Evolutionary conservation across 352 stramenopile species (phyloP), one percentile per base, ranked within the genome.

Genomic region (Nothophytophthora sp.): DNA sequence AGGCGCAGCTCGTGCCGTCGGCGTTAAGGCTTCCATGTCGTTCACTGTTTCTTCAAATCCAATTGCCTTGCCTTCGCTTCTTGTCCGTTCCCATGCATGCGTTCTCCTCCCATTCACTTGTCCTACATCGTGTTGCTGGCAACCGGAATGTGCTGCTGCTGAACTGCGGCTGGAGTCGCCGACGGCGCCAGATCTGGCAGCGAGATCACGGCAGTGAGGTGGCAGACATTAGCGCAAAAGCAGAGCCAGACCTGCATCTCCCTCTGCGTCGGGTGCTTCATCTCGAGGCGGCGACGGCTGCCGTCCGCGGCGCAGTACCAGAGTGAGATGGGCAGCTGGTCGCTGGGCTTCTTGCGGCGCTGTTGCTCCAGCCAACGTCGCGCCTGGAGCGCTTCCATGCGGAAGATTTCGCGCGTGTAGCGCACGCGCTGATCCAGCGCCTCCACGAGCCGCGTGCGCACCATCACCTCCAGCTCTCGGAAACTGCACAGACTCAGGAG

Each of bases 191-290:
- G 15, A 11, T 24, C 55, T 5, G 58, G 58, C 13, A 64, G 23
- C 18, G 46, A 29, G 20, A 76, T 58, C 6, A 66, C 58, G 19
- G 70, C 67, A 10, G 68, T 81, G 20, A 89, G 55, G 55, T 86
- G 78, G 50, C 74, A 73, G 16, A 83, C 70, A 35, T 86, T 86
- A 3, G 73, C 73, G 48, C 75, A 89, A 42, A 89, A 86, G 63
- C 73, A 82, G 15, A 89, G 67, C 78, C 78, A 89, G 20, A 73
- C 56, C 48, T 73, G 35, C 48, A 32, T 53, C 3, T 73, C 44
- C 38, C 65, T 49, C 5, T 53, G 9, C 25, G 40, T 37, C 15
- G 36, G 23, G 12, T 52, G 13, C n/a, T 51, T 25, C 16, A 69
- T 35, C 10, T 68, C 20, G 7, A 76, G 27, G 18, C 41, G 48